phyloP scores from a whole-genome alignment of 768 basidiomycete species.

The Agrocybe pediades region DNA sequence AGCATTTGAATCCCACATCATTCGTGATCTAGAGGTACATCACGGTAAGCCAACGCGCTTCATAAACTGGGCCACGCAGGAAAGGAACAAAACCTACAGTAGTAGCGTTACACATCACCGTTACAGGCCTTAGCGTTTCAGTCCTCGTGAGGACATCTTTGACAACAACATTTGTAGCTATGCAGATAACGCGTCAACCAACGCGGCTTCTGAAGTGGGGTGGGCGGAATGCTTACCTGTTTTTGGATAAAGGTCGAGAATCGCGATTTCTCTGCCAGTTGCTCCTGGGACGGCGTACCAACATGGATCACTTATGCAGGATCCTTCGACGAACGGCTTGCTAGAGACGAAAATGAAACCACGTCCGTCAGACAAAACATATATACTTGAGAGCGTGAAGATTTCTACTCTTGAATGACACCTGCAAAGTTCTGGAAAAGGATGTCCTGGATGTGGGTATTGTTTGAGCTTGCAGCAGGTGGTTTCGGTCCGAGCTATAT shows the following conservation, averaged over 20 bases:
- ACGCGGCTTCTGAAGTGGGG: not conserved
- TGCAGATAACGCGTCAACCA: not conserved
- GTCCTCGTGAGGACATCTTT: conserved; percentile 50
- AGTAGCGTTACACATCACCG: conserved; percentile 56
- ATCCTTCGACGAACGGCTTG: conserved; percentile 55
- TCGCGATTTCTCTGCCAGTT: conserved; percentile 59
- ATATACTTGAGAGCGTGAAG: not conserved
- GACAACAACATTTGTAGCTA: conserved; percentile 51
- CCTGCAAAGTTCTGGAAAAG: conserved; percentile 56
- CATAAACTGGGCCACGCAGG: not conserved
- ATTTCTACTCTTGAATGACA: conserved; percentile 45
- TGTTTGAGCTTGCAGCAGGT: conserved; percentile 44
- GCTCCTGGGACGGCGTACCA: conserved; percentile 57
- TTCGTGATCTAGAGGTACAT: conserved; percentile 14
- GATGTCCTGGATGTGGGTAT: conserved; percentile 59
- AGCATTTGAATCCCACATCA: conserved; percentile 26
- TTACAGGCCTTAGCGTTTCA: conserved; percentile 40
- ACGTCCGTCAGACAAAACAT: not conserved
- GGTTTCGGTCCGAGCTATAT: conserved; percentile 43
- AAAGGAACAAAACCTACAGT: conserved; percentile 34
- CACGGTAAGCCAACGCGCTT: no score
- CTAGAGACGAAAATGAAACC: conserved; percentile 16
- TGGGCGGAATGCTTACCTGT: conserved; percentile 39
- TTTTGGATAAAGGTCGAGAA: conserved; percentile 59
- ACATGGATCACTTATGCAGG: conserved; percentile 60